Percentiles rank a stretch among this genome's conserved stretches.
These are phyloP conservation scores for Penstemon davidsonii DNA, from an alignment of 257 asterid species.

Conservation along the genomic window DNA sequence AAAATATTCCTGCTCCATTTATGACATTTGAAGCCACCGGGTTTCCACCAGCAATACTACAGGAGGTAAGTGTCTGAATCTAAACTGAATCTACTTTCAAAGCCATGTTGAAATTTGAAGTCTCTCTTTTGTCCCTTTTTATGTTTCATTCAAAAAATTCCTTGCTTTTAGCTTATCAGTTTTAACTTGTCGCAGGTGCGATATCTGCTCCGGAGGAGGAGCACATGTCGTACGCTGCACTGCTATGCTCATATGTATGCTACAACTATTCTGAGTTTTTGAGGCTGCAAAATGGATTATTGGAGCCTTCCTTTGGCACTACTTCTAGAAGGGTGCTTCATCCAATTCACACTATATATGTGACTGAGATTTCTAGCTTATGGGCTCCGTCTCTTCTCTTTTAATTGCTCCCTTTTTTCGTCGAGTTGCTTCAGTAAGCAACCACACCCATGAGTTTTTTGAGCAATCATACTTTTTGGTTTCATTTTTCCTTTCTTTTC, in stretches of 20 bases:
- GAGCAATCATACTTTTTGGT: conserved; percentile 38
- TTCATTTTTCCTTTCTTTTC: conserved; percentile 21
- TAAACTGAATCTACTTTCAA: conserved; percentile 8
- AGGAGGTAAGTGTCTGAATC: conserved; percentile 68
- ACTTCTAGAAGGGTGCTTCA: conserved; percentile 85
- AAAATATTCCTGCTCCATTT: conserved; percentile 87
- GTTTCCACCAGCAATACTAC: conserved; percentile 84
- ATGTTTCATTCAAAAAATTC: conserved; percentile 35
- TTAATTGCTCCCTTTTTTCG: conserved; percentile 86
- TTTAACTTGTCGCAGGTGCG: conserved; percentile 99
- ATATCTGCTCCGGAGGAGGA: conserved; percentile 99
- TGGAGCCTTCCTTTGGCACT: conserved; percentile 85
- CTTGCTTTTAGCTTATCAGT: conserved; percentile 63
- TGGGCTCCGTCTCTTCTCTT: conserved; percentile 82
- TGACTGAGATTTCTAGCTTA: conserved; percentile 82
- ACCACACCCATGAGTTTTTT: conserved; percentile 65
- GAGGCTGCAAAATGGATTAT: conserved; percentile 95
- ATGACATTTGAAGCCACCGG: conserved; percentile 92
- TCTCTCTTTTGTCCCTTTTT: conserved; percentile 26
- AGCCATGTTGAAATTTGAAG: conserved; percentile 16
- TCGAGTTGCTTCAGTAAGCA: conserved; percentile 99
- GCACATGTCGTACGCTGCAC: conserved; percentile 99
- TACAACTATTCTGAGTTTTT: conserved; percentile 82
- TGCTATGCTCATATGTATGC: conserved; percentile 86
- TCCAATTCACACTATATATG: conserved; percentile 76